A percentile compares a stretch with the other conserved stretches of the same genome.
These are phyloP conservation scores for Diaporthe aspalathi DNA, from an alignment of 2,329 filamentous ascomycete species.

Conservation along the genomic window DNA sequence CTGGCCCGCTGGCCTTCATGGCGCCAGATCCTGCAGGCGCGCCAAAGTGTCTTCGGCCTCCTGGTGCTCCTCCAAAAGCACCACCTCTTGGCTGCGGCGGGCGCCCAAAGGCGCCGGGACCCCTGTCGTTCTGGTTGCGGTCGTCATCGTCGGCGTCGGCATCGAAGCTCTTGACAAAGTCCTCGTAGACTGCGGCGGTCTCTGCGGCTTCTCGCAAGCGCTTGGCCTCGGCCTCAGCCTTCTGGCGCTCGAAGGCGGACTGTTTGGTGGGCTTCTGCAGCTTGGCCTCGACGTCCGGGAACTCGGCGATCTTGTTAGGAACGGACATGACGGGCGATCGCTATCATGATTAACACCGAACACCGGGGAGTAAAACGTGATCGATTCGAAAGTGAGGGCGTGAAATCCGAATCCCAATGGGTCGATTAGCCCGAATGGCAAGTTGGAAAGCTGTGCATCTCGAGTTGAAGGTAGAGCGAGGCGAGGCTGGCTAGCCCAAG, in stretches of 20 bases:
- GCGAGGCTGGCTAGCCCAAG: background rate
- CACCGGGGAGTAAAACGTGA: background rate
- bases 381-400: background rate
- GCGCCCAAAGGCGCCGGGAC: conserved; percentile 31
- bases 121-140: conserved; percentile 13
- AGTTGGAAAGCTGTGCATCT: background rate
- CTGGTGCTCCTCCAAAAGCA: conserved; percentile 37
- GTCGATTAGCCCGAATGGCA: conserved; percentile 4
- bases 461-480: background rate
- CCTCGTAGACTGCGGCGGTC: conserved; percentile 86
- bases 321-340: conserved; percentile 56
- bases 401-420: background rate
- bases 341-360: conserved; percentile 28
- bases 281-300: conserved; percentile 81
- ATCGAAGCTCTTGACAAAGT: conserved; percentile 86
- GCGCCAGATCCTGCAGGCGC: conserved; percentile 60
- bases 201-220: conserved; percentile 85
- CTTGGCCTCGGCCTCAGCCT: conserved; percentile 90
- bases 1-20: conserved; percentile 69
- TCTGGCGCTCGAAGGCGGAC: conserved; percentile 88
- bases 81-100: conserved; percentile 41
- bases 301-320: conserved; percentile 63
- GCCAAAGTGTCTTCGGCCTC: conserved; percentile 71
- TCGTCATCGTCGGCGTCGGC: conserved; percentile 66
- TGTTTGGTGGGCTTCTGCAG: conserved; percentile 84